Evolutionary conservation across 2,329 filamentous ascomycete genomes (phyloP), one percentile per base, ranked within the genome.

Genomic region (Aulographum hederae): DNA sequence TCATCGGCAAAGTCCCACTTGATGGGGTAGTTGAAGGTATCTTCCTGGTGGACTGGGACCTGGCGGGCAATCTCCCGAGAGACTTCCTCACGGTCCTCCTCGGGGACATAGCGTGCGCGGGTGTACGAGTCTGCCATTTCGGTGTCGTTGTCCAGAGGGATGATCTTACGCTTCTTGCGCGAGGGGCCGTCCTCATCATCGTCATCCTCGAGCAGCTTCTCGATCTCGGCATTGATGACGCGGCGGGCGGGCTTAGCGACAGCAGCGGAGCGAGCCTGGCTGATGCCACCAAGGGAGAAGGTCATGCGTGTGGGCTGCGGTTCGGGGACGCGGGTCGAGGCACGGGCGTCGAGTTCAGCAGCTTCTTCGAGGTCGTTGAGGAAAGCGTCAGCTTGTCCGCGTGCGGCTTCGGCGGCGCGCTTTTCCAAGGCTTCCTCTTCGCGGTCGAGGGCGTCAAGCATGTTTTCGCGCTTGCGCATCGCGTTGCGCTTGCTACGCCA

Each of bases 1-100:
- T 89, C 77, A 48, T 91, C 80, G 50, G 98, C 66, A 54, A 74
- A 81, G 32, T 91, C 78, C 89, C 89, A 98, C 44, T 85, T 79
- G 50, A 98, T 73, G 13, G 77, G 61, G 81, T 84, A 95, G n/a
- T 66, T 69, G 81, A 86, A 98, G 3, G 98, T 63, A 0, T 80
- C 82, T 3, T 78, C 73, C 51, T 78, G 81, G 47, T 89, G 78
- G 11, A 73, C 77, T 0, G 89, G 89, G 39, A 98, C 95, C 50
- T 94, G 84, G 34, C 77, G 71, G 0, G 86, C 89, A 33, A 98
- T 64, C 32, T 84, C 72, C 39, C 77, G 68, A 14, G 84, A 77
- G 1, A 82, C 81, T 46, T 82, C 74, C 28, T 77, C 73, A 23
- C 86, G 69, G 51, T 98, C 86, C 53, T 93, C 85, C 34, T 92